Evolutionary conservation across 257 asterid genomes (phyloP).

Genomic region (Anisodus tanguticus): DNA sequence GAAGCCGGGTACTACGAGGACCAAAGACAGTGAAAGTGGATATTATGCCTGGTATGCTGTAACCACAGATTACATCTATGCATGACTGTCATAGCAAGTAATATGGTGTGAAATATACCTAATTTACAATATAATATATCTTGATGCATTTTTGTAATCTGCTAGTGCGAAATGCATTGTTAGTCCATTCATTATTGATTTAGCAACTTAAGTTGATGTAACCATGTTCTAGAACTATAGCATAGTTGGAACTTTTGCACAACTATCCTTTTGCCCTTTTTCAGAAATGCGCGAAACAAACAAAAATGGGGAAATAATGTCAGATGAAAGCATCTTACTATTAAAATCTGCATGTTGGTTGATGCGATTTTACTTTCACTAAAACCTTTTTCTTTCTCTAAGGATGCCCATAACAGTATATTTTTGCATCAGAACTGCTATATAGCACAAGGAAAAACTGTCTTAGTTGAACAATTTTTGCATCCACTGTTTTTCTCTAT

Average conservation of each 20-base stretch:
- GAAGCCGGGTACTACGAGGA: slow-evolving; percentile 73
- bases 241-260: slow-evolving; percentile 5
- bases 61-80: background rate
- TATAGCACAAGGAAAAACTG: slow-evolving; percentile 6
- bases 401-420: background rate
- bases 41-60: slow-evolving; percentile 71
- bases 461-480: background rate
- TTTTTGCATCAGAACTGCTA: background rate
- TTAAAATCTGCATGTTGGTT: background rate
- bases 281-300: background rate
- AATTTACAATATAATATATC: background rate
- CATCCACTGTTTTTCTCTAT: background rate
- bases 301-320: background rate
- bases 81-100: background rate
- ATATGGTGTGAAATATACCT: slow-evolving; percentile 7
- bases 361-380: background rate
- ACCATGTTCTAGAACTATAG: background rate
- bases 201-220: background rate
- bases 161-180: background rate
- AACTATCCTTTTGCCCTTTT: background rate
- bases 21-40: slow-evolving; percentile 71
- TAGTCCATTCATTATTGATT: background rate
- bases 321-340: background rate
- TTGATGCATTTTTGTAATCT: background rate
- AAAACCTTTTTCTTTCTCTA: background rate